Evolutionary conservation across 495 filamentous ascomycete species (phyloP), one percentile per base, ranked within the genome.

Genomic region (Talaromyces ruber): DNA sequence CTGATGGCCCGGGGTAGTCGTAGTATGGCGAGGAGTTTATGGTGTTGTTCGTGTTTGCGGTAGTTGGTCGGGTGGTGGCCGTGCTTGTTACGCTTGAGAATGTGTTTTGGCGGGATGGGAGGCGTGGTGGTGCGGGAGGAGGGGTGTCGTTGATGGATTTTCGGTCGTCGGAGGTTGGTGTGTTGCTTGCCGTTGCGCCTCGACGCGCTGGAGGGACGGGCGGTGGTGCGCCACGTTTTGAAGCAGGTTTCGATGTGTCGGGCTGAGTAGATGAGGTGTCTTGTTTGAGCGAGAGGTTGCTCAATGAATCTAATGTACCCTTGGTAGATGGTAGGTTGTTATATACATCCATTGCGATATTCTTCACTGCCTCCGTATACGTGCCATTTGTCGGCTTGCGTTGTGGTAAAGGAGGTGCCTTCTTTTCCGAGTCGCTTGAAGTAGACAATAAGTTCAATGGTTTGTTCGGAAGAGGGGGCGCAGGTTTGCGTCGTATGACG

Each of bases 241-340:
- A 54, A 64, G 22, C 18, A 56, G 16, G 52, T 32, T 21, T 28
- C 29, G 4, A 43, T 22, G 56, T 30, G 3, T 18, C 18, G 3
- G 43, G 14, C 14, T 52, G 43, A n/a, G 45, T 22, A 22, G 56
- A 22, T 9, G 56, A 18, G 11, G 26, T 12, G 18, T 22, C 18
- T 1, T 60, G 9, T 34, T 50, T 60, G 16, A 60, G 59, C 12
- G 59, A 51, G 5, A 60, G 14, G 52, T 34, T 28, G n/a, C 24
- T 28, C 25, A 6, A 68, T 63, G 34, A 72, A 62, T 24, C 66
- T 45, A 70, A 68, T 6, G 70, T 70, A n/a, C 67, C 68, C 39
- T 64, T 63, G 1, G 68, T 63, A 30, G 77, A 72, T 2, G 81
- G 79, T 16, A 82, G 68, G 52, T 71, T 62, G 69, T 81, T 82